Base-by-base conservation (phyloP, 2,329 filamentous ascomycete genomes). In the Pseudocercospora eumusae region DNA sequence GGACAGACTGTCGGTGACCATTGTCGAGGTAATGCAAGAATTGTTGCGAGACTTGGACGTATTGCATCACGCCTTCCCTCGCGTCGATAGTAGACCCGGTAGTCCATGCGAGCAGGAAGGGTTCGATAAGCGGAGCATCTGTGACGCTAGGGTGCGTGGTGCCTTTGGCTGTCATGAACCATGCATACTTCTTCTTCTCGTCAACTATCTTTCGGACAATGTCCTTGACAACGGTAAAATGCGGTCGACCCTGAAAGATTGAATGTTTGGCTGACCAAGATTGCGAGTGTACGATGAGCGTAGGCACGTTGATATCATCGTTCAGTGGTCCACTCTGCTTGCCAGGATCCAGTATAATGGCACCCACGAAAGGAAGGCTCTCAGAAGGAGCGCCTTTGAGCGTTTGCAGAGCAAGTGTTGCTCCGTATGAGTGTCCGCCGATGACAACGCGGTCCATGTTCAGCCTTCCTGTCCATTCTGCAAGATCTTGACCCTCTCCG, bases 351-450 rank as follows among this genome's bases (percentile, higher is more conserved):
- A 90, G 79, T 55, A 85, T 80, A 63, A 90, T 82, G 20, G 80
- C 86, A 2, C 83, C 86, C 0, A 81, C 78, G 64, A 87, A 82
- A 0, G 80, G 81, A 18, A 80, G 74, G 59, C 70, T 67, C 62
- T 78, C 60, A 52, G 64, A 77, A 4, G 80, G 77, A 7, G 78
- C 82, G 36, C 76, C 78, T 56, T 82, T 82, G n/a, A 88, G 77
- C 2, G 84, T 82, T 62, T 86, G 85, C 20, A 89, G 77, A 0
- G 84, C 86, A 2, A 84, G 81, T 0, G 87, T 89, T 1, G 86
- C 87, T 54, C 87, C 87, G 74, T 86, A 88, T 0, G 85, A 88
- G 71, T 89, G 87, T 0, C 87, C 87, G 3, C 78, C 83, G 8
- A 89, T 78, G 50, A 84, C 80, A 66, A 87, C 79, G 36, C 82